Evolutionary conservation across 345 rosid species (phyloP), one percentile per base, ranked within the genome.

Genomic region (Pistacia atlantica): DNA sequence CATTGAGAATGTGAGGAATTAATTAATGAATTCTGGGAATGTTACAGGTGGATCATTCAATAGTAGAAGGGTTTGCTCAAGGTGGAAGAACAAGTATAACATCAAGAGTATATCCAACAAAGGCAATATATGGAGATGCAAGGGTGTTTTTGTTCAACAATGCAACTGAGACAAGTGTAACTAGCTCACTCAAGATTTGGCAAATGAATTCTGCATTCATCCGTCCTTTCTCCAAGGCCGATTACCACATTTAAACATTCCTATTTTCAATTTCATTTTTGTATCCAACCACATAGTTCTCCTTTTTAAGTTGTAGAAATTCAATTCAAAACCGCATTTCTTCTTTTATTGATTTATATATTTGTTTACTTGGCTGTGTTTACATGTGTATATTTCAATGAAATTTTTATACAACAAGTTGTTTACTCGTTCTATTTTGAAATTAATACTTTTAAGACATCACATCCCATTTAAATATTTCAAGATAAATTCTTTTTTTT

Each of bases 31-130:
- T 42, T 5, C 1, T 42, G 46, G 8, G 9, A 42, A 62, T 49
- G 14, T 28, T 56, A 4, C 75, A 91, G 93, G 88, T 91, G 72
- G 96, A 93, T 82, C 99, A 95, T 85, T 88, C 97, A 3, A 87
- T 91, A 9, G 84, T 91, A 11, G 97, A 91, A 80, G 88, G 89
- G 73, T 93, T 91, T 66, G 99, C 90, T 31, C 98, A 88, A 84
- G 94, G 94, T 35, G 98, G 98, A 14, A 86, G 99, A 81, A 77
- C 91, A 58, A 67, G 79, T 59, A 89, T 91, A 38, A 85, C 97
- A 2, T 84, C 95, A 4, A 68, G 98, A 65, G 88, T 86, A 16
- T 95, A 90, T 81, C 97, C 98, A 17, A 95, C 95, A 16, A 86
- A 69, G 73, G 98, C 97, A 12, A 85, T 95, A 38, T 87, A 90